These are phyloP conservation scores for Prunus mume DNA, from an alignment of 306 rosid genomes.

Conservation along the genomic window DNA sequence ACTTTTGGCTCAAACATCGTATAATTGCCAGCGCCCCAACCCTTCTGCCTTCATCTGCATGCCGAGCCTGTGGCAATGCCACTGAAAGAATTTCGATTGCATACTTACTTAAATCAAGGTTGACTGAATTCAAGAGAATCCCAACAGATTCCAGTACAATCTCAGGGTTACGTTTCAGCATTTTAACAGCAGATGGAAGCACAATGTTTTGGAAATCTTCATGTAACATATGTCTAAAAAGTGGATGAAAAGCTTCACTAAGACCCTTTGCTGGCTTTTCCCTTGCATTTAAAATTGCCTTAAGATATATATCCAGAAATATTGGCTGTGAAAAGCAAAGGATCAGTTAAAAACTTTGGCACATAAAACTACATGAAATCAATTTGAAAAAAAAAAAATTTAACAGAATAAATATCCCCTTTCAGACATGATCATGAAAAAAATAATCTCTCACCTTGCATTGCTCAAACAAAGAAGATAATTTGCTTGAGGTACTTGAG, in stretches of 20 bases:
- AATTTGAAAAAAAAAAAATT: not conserved
- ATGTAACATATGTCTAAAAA: conserved; percentile 63
- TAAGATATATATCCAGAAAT: conserved; percentile 82
- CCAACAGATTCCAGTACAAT: conserved; percentile 88
- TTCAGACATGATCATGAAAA: not conserved
- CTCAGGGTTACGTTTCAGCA: conserved; percentile 98
- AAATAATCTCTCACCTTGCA: conserved; percentile 52
- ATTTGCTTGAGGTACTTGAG: conserved; percentile 54
- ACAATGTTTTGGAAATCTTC: conserved; percentile 77
- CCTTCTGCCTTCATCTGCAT: conserved; percentile 87
- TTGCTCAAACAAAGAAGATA: conserved; percentile 53
- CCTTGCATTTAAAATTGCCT: conserved; percentile 67
- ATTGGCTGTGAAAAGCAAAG: conserved; percentile 54
- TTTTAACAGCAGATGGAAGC: conserved; percentile 80
- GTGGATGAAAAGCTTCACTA: conserved; percentile 76
- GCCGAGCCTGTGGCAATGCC: conserved; percentile 77
- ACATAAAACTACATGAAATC: conserved; percentile 15
- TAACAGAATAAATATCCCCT: conserved; percentile 2
- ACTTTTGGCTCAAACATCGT: conserved; percentile 67
- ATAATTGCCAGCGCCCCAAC: conserved; percentile 64
- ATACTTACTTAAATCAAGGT: conserved; percentile 90
- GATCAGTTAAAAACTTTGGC: conserved; percentile 18
- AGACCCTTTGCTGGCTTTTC: conserved; percentile 79
- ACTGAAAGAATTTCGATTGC: conserved; percentile 79
- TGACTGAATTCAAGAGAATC: conserved; percentile 69